Evolutionary conservation across 2,329 filamentous ascomycete species (phyloP).

Genomic region (Aspergillus sp.): DNA sequence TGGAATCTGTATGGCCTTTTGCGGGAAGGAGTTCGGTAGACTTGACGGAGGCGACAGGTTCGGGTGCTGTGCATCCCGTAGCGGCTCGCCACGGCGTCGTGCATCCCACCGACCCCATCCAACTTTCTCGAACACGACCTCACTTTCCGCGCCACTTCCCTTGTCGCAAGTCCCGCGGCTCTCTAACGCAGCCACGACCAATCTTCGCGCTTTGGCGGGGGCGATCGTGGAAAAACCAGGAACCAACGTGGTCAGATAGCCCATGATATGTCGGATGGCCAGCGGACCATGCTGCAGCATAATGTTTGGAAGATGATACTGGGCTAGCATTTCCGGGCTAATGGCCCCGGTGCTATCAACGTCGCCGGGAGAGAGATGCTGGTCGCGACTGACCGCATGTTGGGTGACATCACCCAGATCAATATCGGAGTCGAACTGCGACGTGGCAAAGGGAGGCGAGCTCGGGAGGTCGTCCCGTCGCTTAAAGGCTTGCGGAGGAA

Average conservation of each 20-base stretch:
- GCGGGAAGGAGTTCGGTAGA: conserved; percentile 45
- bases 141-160: conserved; percentile 56
- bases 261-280: conserved; percentile 93
- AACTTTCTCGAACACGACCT: conserved; percentile 79
- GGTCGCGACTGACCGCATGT: conserved; percentile 46
- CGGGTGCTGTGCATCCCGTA: conserved; percentile 28
- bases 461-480: conserved; percentile 51
- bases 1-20: conserved; percentile 51
- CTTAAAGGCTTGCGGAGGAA: conserved; percentile 78
- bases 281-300: conserved; percentile 84
- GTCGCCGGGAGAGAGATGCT: conserved; percentile 49
- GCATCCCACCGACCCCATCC: conserved; percentile 98
- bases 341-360: conserved; percentile 78
- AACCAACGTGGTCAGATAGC: conserved; percentile 87
- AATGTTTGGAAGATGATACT: conserved; percentile 86
- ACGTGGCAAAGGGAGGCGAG: conserved; percentile 45
- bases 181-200: conserved; percentile 91
- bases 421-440: conserved; percentile 76
- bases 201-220: conserved; percentile 81
- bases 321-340: conserved; percentile 80
- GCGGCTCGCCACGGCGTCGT: conserved; percentile 65
- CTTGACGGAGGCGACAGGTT: conserved; percentile 53
- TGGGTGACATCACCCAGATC: conserved; percentile 73
- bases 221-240: conserved; percentile 89
- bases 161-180: conserved; percentile 63